Base-by-base conservation (phyloP, 2,329 filamentous ascomycete genomes). In the Exophiala sp. region DNA sequence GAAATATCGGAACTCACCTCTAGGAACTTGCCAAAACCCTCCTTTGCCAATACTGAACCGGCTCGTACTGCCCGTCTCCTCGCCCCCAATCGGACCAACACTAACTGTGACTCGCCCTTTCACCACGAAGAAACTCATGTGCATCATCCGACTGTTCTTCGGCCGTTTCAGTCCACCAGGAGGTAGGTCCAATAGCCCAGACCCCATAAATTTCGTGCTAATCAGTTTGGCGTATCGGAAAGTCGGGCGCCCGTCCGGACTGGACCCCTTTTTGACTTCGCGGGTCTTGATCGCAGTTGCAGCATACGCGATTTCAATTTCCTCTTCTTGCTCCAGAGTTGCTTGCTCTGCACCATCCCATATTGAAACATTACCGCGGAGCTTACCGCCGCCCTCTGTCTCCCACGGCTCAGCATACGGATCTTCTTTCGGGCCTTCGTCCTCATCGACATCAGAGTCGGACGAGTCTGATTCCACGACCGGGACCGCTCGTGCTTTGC, bases 111-210 rank as follows among this genome's bases (percentile, higher is more conserved):
- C 90, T 60, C 87, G 85, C 18, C 94, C 94, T 41, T 82, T 81
- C 63, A 90, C 86, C 29, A 99, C 87, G 64, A 95, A 96, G 71
- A 97, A 97, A 1, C 88, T 86, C 87, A 99, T 94, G 68, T 96
- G 91, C 89, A 96, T 97, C 74, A 88, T 91, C 59, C 92, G 82
- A 34, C 88, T 88, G 71, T 96, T 97, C 78, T 97, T 97, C 45
- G 86, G 83, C 63, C 86, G 84, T 77, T 99, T 99, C 67, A 88
- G 83, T 32, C 88, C 84, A 2, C 87, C 86, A 0, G 89, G 86
- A 5, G 90, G 89, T 47, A 99, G 75, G 65, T 97, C 92, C 35
- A 99, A 88, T 48, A 97, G 81, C 12, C 94, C 94, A 8, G 88
- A 87, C 33, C 91, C 91, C 70, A 97, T 89, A 71, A 96, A 97